phyloP scores from a whole-genome alignment of 2,329 filamentous ascomycete species.

The Xylaria sp. region DNA sequence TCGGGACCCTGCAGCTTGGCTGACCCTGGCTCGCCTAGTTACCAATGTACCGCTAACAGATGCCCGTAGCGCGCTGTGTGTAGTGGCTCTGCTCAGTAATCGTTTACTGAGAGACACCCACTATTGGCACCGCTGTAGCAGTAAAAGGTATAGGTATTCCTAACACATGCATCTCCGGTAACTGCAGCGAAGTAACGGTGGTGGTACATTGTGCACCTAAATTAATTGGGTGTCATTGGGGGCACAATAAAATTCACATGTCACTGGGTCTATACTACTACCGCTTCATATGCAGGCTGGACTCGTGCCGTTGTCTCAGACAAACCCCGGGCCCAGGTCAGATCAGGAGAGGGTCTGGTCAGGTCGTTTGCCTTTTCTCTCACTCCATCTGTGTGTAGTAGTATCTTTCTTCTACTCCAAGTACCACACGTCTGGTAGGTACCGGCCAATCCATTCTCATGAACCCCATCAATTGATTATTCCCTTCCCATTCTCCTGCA shows the following conservation, averaged over 20 bases:
- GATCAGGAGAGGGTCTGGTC: neutral
- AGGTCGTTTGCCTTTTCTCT: neutral
- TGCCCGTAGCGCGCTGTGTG: neutral
- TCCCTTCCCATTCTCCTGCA: constrained; percentile 13
- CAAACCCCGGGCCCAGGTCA: constrained; percentile 3
- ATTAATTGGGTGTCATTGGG: constrained; percentile 13
- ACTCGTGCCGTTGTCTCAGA: constrained; percentile 25
- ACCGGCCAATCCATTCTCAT: constrained; percentile 23
- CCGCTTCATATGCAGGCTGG: constrained; percentile 27
- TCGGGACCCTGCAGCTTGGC: constrained; percentile 37
- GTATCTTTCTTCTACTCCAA: neutral
- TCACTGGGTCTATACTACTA: constrained; percentile 8
- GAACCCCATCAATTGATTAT: constrained; percentile 18
- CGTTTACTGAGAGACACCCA: neutral
- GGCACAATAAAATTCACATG: constrained; percentile 19
- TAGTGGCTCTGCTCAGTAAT: neutral
- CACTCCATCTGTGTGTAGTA: neutral
- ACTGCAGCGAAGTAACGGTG: neutral
- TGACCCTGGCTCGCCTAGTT: neutral
- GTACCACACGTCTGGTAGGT: neutral
- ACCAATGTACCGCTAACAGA: neutral
- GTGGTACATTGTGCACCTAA: neutral
- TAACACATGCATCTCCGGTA: no score
- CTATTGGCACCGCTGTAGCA: neutral
- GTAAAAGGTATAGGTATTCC: neutral